Percentiles rank a stretch among this genome's conserved stretches.
phyloP scores from a whole-genome alignment of 2,329 filamentous ascomycete species.

The Exserohilum turcica region DNA sequence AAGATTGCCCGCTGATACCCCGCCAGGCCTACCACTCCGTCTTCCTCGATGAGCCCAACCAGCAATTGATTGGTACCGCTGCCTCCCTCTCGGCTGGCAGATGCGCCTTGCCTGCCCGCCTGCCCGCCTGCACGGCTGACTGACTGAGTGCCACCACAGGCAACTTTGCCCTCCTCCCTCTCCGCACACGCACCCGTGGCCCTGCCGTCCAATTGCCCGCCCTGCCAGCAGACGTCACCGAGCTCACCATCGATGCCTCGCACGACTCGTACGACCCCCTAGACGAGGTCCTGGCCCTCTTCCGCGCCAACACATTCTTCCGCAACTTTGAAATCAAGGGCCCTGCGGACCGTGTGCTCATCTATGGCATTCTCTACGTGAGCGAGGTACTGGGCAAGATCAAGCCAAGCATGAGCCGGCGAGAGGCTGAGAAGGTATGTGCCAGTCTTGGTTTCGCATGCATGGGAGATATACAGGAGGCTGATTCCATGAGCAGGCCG shows the following conservation, averaged over 20 bases:
- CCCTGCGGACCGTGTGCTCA: slow-evolving; percentile 87
- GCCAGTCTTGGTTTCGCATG: background rate
- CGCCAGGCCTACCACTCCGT: slow-evolving; percentile 95
- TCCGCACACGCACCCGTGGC: slow-evolving; percentile 94
- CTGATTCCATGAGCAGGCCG: slow-evolving; percentile 60
- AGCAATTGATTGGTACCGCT: slow-evolving; percentile 65
- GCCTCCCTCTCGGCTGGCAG: too few species aligned
- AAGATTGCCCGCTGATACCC: slow-evolving; percentile 18
- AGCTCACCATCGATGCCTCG: slow-evolving; percentile 71
- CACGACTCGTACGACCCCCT: slow-evolving; percentile 94
- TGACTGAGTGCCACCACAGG: slow-evolving; percentile 55
- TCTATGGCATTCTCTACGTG: slow-evolving; percentile 95
- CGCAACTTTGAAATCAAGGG: slow-evolving; percentile 99
- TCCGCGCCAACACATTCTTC: slow-evolving; percentile 98
- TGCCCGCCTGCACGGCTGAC: background rate
- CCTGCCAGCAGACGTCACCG: slow-evolving; percentile 59
- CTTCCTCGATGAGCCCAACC: slow-evolving; percentile 81
- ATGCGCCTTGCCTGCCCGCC: too few species aligned
- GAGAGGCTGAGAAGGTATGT: slow-evolving; percentile 68
- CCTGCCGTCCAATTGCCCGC: slow-evolving; percentile 83
- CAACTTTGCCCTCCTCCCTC: slow-evolving; percentile 92
- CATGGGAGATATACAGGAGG: slow-evolving; percentile 41
- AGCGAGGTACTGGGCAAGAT: slow-evolving; percentile 90
- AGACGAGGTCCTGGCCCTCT: slow-evolving; percentile 89
- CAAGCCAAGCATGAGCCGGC: slow-evolving; percentile 70